Conservation (phyloP, 2,329 filamentous ascomycete genomes). For the Penicillium rolfsii region DNA sequence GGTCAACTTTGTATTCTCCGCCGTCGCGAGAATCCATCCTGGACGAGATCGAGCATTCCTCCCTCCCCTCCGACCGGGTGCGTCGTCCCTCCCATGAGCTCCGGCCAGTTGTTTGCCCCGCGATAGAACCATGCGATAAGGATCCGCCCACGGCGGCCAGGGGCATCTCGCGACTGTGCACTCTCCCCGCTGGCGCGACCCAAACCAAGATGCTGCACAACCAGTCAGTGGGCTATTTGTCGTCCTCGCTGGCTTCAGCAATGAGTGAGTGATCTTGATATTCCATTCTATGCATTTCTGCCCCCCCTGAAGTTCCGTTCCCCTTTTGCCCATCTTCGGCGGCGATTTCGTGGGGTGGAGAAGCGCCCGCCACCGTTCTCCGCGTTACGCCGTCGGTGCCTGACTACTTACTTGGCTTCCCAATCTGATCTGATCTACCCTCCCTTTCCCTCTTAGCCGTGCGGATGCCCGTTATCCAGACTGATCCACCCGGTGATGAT, state of each 20-base stretch:
- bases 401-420: slow-evolving; percentile 22
- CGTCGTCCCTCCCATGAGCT: slow-evolving; percentile 25
- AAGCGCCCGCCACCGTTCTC: slow-evolving; percentile 7
- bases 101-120: slow-evolving; percentile 24
- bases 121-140: slow-evolving; percentile 48
- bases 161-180: slow-evolving; percentile 42
- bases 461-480: slow-evolving; percentile 36
- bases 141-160: slow-evolving; percentile 33
- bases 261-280: slow-evolving; percentile 39
- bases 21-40: slow-evolving; percentile 18
- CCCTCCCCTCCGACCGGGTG: slow-evolving; percentile 19
- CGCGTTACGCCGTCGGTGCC: slow-evolving; percentile 18
- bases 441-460: slow-evolving; percentile 26
- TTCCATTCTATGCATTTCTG: slow-evolving; percentile 14
- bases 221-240: slow-evolving; percentile 37
- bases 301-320: slow-evolving; percentile 10
- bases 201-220: slow-evolving; percentile 48
- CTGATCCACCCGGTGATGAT: slow-evolving; percentile 42
- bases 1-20: neutral
- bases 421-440: slow-evolving; percentile 28
- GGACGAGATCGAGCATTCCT: slow-evolving; percentile 16
- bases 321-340: slow-evolving; percentile 9
- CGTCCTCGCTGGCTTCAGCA: slow-evolving; percentile 39
- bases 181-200: slow-evolving; percentile 39
- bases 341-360: slow-evolving; percentile 13